Evolutionary conservation across 1,284 basidiomycete genomes (phyloP).

Genomic region (Anthracocystis setariae): DNA sequence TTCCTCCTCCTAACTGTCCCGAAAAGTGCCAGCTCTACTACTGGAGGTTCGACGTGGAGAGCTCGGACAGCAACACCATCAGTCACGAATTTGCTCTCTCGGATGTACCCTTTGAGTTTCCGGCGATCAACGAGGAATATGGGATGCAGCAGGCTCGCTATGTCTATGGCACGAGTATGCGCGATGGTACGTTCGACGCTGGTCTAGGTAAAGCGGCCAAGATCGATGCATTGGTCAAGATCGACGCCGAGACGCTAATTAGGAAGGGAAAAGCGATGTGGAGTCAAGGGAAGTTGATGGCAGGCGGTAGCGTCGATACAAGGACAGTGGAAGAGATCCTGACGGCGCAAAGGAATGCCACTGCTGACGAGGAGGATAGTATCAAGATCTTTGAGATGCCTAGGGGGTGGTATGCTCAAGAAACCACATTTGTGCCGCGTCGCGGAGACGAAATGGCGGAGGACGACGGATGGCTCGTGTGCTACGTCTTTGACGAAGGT

Average conservation of each 20-base stretch:
- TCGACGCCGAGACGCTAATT: conserved; percentile 68
- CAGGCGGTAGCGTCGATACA: conserved; percentile 67
- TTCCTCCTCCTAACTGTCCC: conserved; percentile 64
- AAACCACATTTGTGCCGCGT: conserved; percentile 69
- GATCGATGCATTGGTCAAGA: conserved; percentile 71
- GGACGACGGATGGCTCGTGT: conserved; percentile 71
- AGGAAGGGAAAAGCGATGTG: conserved; percentile 60
- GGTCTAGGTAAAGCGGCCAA: conserved; percentile 70
- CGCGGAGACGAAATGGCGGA: conserved; percentile 47
- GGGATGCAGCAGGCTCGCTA: conserved; percentile 68
- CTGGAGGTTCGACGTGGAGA: conserved; percentile 68
- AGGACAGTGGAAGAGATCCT: conserved; percentile 68
- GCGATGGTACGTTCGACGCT: conserved; percentile 69
- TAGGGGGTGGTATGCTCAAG: conserved; percentile 69
- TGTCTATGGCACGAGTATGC: conserved; percentile 68
- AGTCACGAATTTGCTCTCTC: conserved; percentile 70
- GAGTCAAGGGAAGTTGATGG: conserved; percentile 42
- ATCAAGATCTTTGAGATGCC: conserved; percentile 70
- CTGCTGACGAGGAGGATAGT: conserved; percentile 12
- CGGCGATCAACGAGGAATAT: conserved; percentile 67
- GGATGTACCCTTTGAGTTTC: conserved; percentile 71
- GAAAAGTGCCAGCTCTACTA: conserved; percentile 71
- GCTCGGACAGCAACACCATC: conserved; percentile 34
- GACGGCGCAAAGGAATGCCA: conserved; percentile 52
- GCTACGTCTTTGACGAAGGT: conserved; percentile 71